Base-by-base conservation (phyloP, 495 filamentous ascomycete species). In the Immersiella caudata region DNA sequence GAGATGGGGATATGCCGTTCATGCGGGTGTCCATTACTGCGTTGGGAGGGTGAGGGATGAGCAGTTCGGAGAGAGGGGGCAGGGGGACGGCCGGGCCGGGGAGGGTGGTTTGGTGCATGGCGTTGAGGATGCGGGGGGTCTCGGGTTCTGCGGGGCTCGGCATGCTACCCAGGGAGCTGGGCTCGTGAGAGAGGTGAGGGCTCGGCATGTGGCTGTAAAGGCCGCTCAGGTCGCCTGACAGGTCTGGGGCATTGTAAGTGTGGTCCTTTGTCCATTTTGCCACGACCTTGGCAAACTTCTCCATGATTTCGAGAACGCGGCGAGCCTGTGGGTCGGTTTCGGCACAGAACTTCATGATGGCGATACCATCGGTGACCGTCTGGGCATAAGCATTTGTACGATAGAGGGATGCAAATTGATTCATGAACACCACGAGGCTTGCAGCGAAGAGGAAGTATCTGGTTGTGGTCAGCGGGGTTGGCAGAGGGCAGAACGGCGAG, bases 391-490 rank as follows among this genome's bases (percentile, higher is more conserved):
- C 81, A 6, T 85, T 77, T 21, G 87, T 83, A 61, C 80, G 81
- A 71, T 87, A 89, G 25, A 91, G 82, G 25, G 81, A 83, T 3
- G 88, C 86, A 69, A 92, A 92, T 70, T 90, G 88, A 62, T 90
- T 90, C 61, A 89, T 85, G 29, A 89, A 81, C 2, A 92, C 79
- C 11, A 92, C 83, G 4, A 92, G 80, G 2, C 89, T 88, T 2
- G 89, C 89, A 36, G 90, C 85, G 73, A 93, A 92, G 60, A 91
- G 85, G 54, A 89, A 90, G 71, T 92, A 90, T 66, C 84, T 86
- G 22, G 24, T 25, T 12, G 21, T 18, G 52, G 52, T 58, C 54
- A 61, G 26, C 35, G 36, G 18, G 46, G 29, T n/a, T 9, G 25
- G 20, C 1, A 18, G 0, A 27, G 29, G 18, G 40, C 14, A 2